Percentiles rank a stretch among this genome's conserved stretches.
phyloP scores from a whole-genome alignment of 2,329 filamentous ascomycete species.

The Beauveria rudraprayagi region DNA sequence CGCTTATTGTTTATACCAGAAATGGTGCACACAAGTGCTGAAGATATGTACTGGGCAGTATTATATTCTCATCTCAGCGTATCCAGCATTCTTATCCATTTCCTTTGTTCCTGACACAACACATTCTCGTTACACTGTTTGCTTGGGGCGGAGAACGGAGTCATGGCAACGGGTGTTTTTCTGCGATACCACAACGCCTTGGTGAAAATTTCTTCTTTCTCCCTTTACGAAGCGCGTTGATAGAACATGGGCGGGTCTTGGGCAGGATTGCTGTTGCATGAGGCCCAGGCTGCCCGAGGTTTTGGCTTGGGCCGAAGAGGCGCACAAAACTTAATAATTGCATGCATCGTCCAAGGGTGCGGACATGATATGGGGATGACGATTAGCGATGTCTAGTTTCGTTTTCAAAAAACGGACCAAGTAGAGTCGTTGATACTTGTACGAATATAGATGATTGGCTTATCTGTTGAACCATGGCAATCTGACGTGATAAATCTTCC shows the following conservation, averaged over 20 bases:
- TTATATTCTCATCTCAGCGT: background rate
- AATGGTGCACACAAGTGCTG: conserved; percentile 5
- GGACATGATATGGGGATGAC: conserved; percentile 5
- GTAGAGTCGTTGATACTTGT: conserved; percentile 11
- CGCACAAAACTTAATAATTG: conserved; percentile 11
- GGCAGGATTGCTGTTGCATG: background rate
- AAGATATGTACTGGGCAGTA: conserved; percentile 11
- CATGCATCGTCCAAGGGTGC: conserved; percentile 6
- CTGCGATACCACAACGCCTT: conserved; percentile 8
- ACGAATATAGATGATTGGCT: conserved; percentile 12
- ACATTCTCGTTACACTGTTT: conserved; percentile 6
- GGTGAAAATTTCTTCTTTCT: background rate
- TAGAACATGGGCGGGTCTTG: conserved; percentile 1
- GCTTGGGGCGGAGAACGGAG: conserved; percentile 10
- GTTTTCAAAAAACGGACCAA: background rate
- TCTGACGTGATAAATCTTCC: background rate
- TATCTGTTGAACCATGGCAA: background rate
- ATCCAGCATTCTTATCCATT: conserved; percentile 10
- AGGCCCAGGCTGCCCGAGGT: background rate
- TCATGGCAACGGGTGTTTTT: conserved; percentile 9
- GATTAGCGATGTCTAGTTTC: conserved; percentile 10
- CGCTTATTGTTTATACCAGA: conserved; percentile 3
- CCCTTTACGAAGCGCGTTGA: background rate
- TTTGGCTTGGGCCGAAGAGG: background rate
- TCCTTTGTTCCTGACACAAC: conserved; percentile 17